A percentile compares a stretch with the other conserved stretches of the same genome.
phyloP scores from a whole-genome alignment of 176 grass and related monocot genomes.

The Bolboschoenus planiculmis region DNA sequence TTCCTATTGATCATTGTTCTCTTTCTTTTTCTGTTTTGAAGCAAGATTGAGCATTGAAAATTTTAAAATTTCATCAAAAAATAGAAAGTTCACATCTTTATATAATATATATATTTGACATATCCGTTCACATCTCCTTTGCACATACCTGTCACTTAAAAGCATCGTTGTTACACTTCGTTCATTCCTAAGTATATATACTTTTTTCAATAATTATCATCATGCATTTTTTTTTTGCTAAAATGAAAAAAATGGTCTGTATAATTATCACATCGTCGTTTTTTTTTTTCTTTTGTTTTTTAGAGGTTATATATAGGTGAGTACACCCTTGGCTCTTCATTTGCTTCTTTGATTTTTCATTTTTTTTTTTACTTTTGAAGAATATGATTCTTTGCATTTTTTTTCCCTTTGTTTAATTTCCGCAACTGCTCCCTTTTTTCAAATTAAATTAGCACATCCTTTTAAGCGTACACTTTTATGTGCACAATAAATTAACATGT shows the following conservation, averaged over 20 bases:
- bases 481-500: background rate
- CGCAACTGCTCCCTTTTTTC: background rate
- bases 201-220: background rate
- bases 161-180: background rate
- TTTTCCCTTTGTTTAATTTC: background rate
- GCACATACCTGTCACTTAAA: background rate
- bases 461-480: background rate
- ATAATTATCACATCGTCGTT: background rate
- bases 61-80: background rate
- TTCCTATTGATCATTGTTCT: background rate
- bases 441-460: background rate
- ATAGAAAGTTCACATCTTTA: background rate
- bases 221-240: background rate
- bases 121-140: background rate
- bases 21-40: background rate
- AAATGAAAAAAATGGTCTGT: background rate
- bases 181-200: background rate
- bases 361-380: background rate
- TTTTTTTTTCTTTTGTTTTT: background rate
- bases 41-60: background rate
- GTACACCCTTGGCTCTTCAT: background rate
- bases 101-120: background rate
- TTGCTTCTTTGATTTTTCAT: background rate
- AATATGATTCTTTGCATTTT: background rate
- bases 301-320: background rate